Evolutionary conservation across 1,139 yeast species (phyloP).

Genomic region (Tardiomyces depauwii): DNA sequence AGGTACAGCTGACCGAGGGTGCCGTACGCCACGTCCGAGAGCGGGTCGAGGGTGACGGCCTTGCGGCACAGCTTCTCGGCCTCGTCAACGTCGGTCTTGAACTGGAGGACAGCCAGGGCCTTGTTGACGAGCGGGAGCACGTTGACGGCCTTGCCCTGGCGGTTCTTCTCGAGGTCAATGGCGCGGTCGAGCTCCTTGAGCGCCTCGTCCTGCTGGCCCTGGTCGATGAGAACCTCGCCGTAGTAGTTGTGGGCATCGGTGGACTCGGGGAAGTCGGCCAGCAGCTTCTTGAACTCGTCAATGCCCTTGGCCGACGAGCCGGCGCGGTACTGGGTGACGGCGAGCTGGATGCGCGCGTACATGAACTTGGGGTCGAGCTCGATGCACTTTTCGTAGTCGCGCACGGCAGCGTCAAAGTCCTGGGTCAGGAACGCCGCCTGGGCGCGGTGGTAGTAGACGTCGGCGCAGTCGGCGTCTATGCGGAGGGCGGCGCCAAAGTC

Average conservation of each 20-base stretch:
- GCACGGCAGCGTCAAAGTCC: constrained; percentile 62
- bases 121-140: constrained; percentile 86
- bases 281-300: constrained; percentile 61
- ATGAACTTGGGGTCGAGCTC: constrained; percentile 65
- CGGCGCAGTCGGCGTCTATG: constrained; percentile 62
- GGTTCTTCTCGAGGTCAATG: constrained; percentile 59
- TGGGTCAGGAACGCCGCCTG: constrained; percentile 79
- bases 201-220: constrained; percentile 63
- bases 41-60: constrained; percentile 78
- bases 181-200: constrained; percentile 80
- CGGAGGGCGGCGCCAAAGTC: constrained; percentile 68
- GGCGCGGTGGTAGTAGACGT: constrained; percentile 88
- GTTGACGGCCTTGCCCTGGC: constrained; percentile 50
- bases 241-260: constrained; percentile 93
- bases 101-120: constrained; percentile 44
- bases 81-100: constrained; percentile 31
- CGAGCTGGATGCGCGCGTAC: constrained; percentile 82
- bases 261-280: constrained; percentile 67
- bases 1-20: constrained; percentile 85
- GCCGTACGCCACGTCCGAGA: constrained; percentile 79
- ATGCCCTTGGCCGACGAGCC: constrained; percentile 53
- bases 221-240: constrained; percentile 87
- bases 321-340: constrained; percentile 82
- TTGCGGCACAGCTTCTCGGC: constrained; percentile 60
- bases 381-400: constrained; percentile 67